These are phyloP conservation scores for Retiboletus flavoniger DNA, from an alignment of 1,284 basidiomycete species.

Conservation along the genomic window DNA sequence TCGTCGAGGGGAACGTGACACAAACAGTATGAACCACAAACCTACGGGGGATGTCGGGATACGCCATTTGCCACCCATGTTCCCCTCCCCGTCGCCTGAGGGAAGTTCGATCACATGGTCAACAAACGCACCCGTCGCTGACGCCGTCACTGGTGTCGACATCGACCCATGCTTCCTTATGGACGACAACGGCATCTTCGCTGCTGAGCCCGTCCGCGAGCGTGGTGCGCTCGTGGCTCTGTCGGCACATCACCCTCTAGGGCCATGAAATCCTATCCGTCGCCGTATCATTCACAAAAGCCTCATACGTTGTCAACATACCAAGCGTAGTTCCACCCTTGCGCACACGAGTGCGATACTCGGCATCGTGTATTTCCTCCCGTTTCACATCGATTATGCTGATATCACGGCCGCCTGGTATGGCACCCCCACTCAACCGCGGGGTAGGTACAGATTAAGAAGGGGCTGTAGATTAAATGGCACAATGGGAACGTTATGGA, in stretches of 20 bases:
- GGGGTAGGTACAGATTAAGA: constrained; percentile 8
- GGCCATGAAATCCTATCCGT: constrained; percentile 3
- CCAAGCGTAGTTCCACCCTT: no score
- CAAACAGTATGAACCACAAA: no score
- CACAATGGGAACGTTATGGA: not conserved
- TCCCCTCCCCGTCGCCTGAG: constrained; percentile 9
- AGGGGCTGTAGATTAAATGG: not conserved
- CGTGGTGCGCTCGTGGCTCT: not conserved
- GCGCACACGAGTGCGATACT: constrained; percentile 7
- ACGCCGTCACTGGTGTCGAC: constrained; percentile 1
- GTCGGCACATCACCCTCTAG: not conserved
- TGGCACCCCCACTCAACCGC: constrained; percentile 24
- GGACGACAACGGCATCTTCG: constrained; percentile 4
- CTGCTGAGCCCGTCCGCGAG: constrained; percentile 9
- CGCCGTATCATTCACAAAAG: not conserved
- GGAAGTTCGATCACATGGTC: constrained; percentile 28
- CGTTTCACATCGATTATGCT: constrained; percentile 31
- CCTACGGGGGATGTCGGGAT: not conserved
- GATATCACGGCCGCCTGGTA: constrained; percentile 31
- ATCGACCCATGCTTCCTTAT: not conserved
- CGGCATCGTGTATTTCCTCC: constrained; percentile 23
- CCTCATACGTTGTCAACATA: not conserved
- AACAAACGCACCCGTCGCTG: constrained; percentile 16
- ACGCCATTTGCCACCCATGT: not conserved
- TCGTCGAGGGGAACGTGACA: no score